Conservation (phyloP, 1,139 yeast genomes). For the Candida labiduridarum region DNA sequence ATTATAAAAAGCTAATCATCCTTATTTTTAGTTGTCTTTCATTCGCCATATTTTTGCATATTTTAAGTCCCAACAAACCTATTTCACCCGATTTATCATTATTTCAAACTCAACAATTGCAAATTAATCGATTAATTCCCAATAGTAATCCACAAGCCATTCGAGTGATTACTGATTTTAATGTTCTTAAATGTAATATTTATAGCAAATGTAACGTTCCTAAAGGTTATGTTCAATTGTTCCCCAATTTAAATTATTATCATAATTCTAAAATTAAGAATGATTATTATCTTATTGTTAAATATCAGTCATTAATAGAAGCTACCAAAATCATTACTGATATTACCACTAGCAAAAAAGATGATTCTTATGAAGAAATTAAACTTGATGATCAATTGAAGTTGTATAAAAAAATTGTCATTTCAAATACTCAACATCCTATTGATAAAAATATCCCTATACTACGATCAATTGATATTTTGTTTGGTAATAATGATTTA, state of each 20-base stretch:
- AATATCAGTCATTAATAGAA: slow-evolving; percentile 13
- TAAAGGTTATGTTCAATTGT: slow-evolving; percentile 11
- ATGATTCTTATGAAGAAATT: slow-evolving; percentile 10
- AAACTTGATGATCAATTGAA: slow-evolving; percentile 6
- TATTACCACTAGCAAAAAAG: slow-evolving; percentile 13
- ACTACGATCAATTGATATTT: slow-evolving; percentile 28
- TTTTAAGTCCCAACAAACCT: background rate
- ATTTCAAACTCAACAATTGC: slow-evolving; percentile 6
- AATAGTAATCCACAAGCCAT: background rate
- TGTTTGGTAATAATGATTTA: slow-evolving; percentile 27
- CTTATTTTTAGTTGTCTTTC: background rate
- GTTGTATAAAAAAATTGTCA: slow-evolving; percentile 12
- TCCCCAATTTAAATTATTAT: slow-evolving; percentile 15
- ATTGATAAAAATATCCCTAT: slow-evolving; percentile 16
- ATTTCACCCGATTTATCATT: slow-evolving; percentile 6
- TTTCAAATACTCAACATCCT: slow-evolving; percentile 10
- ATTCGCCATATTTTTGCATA: background rate
- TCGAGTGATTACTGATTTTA: slow-evolving; percentile 13
- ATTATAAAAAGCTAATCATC: slow-evolving; percentile 10
- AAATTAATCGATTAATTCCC: background rate
- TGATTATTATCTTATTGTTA: slow-evolving; percentile 19
- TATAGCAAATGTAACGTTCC: slow-evolving; percentile 13
- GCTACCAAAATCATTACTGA: slow-evolving; percentile 19
- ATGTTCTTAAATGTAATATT: slow-evolving; percentile 12
- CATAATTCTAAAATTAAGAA: slow-evolving; percentile 5